Percentiles rank a stretch among this genome's conserved stretches.
Conservation (phyloP, 352 stramenopile genomes). For the Phytophthora citrophthora region DNA sequence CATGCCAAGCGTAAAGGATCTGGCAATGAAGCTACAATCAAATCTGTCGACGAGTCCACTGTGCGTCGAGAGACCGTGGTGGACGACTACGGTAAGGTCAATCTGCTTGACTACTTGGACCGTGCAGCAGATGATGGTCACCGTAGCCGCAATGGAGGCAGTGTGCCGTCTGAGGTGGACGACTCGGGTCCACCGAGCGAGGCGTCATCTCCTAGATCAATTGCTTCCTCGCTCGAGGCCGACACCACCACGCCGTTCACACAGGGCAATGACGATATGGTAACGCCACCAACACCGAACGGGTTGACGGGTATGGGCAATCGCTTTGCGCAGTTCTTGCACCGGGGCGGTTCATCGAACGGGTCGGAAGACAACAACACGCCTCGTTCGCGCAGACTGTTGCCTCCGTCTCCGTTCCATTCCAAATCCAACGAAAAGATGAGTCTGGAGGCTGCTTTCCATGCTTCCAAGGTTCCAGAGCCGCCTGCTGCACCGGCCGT, state of each 20-base stretch:
- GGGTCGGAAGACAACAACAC: constrained; percentile 18
- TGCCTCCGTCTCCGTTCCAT: constrained; percentile 32
- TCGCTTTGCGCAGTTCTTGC: constrained; percentile 44
- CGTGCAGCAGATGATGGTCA: constrained; percentile 38
- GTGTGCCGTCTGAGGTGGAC: constrained; percentile 26
- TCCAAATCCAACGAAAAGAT: constrained; percentile 32
- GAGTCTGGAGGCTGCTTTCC: constrained; percentile 31
- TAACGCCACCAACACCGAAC: constrained; percentile 8
- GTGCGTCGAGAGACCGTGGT: constrained; percentile 55
- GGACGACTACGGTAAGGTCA: constrained; percentile 59
- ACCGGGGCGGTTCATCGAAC: constrained; percentile 22
- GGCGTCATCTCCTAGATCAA: constrained; percentile 34
- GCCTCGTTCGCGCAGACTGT: constrained; percentile 18
- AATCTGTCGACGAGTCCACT: constrained; percentile 56
- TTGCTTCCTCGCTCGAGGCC: constrained; percentile 29
- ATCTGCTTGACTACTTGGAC: constrained; percentile 56
- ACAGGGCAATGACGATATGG: constrained; percentile 16
- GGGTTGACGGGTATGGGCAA: constrained; percentile 29
- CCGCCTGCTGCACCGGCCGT: constrained; percentile 7
- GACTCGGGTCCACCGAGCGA: constrained; percentile 23
- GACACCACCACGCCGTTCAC: constrained; percentile 33
- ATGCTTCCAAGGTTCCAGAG: constrained; percentile 28
- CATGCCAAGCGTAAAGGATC: constrained; percentile 15
- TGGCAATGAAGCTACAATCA: constrained; percentile 44
- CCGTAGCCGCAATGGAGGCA: constrained; percentile 29